Percentiles rank a stretch among this genome's conserved stretches.
These are phyloP conservation scores for Dysphania ambrosioides DNA, from an alignment of 148 eudicot species.

Conservation along the genomic window DNA sequence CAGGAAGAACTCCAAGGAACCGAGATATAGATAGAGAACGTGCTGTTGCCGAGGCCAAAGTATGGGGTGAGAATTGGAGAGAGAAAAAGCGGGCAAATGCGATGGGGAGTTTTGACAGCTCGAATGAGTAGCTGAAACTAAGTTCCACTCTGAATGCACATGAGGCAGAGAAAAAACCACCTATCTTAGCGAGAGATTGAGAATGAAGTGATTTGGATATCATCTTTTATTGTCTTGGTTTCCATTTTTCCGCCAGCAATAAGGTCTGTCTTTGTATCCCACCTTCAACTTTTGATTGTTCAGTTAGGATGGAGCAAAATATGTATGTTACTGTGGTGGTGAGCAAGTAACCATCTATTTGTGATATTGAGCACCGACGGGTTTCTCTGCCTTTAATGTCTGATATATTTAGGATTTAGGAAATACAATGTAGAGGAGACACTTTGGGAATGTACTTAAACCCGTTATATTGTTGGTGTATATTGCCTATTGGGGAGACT, in stretches of 20 bases:
- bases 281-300: conserved; percentile 11
- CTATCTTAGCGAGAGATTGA: conserved; percentile 7
- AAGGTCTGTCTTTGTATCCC: conserved; percentile 25
- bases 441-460: conserved; percentile 20
- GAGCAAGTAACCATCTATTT: conserved; percentile 12
- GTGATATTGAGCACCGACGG: conserved; percentile 11
- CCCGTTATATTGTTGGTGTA: no score
- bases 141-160: background rate
- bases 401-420: conserved; percentile 29
- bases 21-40: conserved; percentile 79
- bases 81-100: conserved; percentile 59
- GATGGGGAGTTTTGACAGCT: conserved; percentile 65
- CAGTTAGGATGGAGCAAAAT: conserved; percentile 23
- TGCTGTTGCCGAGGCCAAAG: conserved; percentile 92
- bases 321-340: conserved; percentile 27
- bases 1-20: conserved; percentile 66
- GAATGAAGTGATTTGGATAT: conserved; percentile 10
- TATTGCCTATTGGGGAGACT: conserved; percentile 21
- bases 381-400: conserved; percentile 12
- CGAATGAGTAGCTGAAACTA: conserved; percentile 39
- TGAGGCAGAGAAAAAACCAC: conserved; percentile 4
- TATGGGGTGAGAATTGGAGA: conserved; percentile 96
- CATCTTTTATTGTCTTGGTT: conserved; percentile 27
- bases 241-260: conserved; percentile 23
- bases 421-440: conserved; percentile 30